A percentile compares a stretch with the other conserved stretches of the same genome.
Evolutionary conservation across 73 alveolate genomes (phyloP).

Genomic region (Stentor roeselii): DNA sequence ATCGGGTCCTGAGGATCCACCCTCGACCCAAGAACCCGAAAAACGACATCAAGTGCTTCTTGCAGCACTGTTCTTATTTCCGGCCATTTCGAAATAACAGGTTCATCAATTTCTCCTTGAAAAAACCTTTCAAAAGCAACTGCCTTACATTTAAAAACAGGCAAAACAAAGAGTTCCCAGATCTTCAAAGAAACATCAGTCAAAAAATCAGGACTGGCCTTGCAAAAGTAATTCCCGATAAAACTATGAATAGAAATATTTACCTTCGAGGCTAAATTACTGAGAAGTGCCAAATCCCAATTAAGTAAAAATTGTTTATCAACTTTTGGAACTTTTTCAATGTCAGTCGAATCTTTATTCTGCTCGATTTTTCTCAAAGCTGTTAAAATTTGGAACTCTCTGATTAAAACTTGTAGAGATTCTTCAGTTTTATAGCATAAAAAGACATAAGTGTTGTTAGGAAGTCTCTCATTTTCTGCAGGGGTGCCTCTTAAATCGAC

Average conservation of each 20-base stretch:
- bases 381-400: slow-evolving; percentile 62
- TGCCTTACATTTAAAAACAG: slow-evolving; percentile 44
- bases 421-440: slow-evolving; percentile 85
- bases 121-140: slow-evolving; percentile 36
- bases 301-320: neutral
- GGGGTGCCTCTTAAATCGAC: slow-evolving; percentile 71
- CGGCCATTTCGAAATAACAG: slow-evolving; percentile 5
- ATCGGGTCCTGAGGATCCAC: slow-evolving; percentile 45
- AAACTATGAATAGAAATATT: neutral
- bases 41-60: slow-evolving; percentile 38
- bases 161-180: slow-evolving; percentile 38
- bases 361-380: slow-evolving; percentile 62
- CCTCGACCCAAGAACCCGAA: slow-evolving; percentile 40
- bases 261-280: neutral
- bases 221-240: neutral
- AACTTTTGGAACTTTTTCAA: neutral
- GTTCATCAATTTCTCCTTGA: slow-evolving; percentile 40
- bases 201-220: neutral
- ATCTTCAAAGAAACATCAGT: slow-evolving; percentile 31
- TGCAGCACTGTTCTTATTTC: slow-evolving; percentile 31
- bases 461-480: slow-evolving; percentile 62
- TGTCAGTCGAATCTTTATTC: neutral
- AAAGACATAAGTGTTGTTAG: slow-evolving; percentile 82
- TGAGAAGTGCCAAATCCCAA: neutral
- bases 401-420: slow-evolving; percentile 64